A percentile compares a stretch with the other conserved stretches of the same genome.
These are phyloP conservation scores for Tylopilus microsporus DNA, from an alignment of 1,284 basidiomycete species.

Conservation along the genomic window DNA sequence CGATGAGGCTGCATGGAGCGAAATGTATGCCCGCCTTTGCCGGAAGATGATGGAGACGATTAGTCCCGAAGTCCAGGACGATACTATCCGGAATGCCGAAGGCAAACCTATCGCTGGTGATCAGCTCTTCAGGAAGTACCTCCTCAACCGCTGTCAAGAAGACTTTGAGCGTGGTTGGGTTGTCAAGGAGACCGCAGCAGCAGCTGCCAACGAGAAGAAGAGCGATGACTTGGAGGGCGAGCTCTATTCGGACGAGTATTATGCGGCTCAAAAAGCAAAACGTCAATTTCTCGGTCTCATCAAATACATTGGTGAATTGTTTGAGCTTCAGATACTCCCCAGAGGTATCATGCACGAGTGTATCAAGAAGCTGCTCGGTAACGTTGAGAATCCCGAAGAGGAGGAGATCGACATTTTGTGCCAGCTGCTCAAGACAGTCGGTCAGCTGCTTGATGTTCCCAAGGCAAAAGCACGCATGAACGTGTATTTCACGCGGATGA, in stretches of 20 bases:
- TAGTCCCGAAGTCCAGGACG: constrained; percentile 82
- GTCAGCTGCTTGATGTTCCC: constrained; percentile 70
- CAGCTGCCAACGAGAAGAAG: constrained; percentile 55
- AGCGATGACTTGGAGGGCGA: constrained; percentile 48
- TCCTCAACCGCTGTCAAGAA: constrained; percentile 89
- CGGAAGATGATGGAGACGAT: constrained; percentile 91
- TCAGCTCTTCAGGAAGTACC: constrained; percentile 90
- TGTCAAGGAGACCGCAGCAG: constrained; percentile 65
- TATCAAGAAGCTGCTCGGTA: constrained; percentile 89
- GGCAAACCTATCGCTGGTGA: constrained; percentile 87
- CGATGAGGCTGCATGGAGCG: constrained; percentile 91
- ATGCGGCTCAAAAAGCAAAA: constrained; percentile 94
- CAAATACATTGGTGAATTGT: constrained; percentile 96
- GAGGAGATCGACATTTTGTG: constrained; percentile 97
- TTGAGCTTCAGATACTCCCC: constrained; percentile 93
- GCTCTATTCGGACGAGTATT: constrained; percentile 94
- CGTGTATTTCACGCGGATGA: constrained; percentile 90
- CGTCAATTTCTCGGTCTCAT: constrained; percentile 94
- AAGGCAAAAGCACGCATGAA: constrained; percentile 87
- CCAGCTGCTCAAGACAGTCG: constrained; percentile 88
- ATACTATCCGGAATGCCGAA: constrained; percentile 70
- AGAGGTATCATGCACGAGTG: constrained; percentile 96
- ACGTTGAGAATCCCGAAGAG: constrained; percentile 92
- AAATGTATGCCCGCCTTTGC: constrained; percentile 95
- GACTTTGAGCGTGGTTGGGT: constrained; percentile 91